Base-by-base conservation (phyloP, 805 yeast genomes). In the Wickerhamiella australiensis region DNA sequence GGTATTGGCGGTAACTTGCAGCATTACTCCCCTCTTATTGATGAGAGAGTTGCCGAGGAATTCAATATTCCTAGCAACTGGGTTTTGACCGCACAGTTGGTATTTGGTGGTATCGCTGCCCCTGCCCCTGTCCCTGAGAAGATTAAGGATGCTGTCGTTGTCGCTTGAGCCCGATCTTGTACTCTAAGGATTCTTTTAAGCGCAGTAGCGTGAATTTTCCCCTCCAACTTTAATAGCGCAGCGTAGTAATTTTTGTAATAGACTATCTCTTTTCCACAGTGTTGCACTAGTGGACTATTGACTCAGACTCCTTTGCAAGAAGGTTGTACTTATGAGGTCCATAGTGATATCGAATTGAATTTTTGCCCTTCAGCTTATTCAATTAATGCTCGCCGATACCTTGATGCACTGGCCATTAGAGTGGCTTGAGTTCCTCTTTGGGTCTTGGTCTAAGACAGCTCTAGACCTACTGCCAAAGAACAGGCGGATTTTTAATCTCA, bases 1-100 rank as follows among this genome's bases (percentile, higher is more conserved):
- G 74, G 73, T 45, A 59, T 74, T 41, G 78, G 78, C 54, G 75
- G 68, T 53, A 74, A 72, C 56, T 65, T 75, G 55, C 79, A 75
- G 63, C 79, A 75, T 62, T 75, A 69, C 68, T 72, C 71, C 60
- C 72, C 68, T 44, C 63, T 64, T 44, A 69, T 75, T 46, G 65
- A 65, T 55, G 68, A 59, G 36, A 45, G 42, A 25, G 56, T 62
- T 17, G 70, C 69, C 46, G 54, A 69, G 54, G 64, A 67, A 53
- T 72, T 66, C 56, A 59, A 57, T 41, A 63, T 70, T 25, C 76
- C 76, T 50, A 60, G 57, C 44, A 57, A 62, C 45, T 73, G 76
- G 75, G 61, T 59, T 31, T 70, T 74, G 46, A 69, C 67, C 52
- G 70, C 76, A 37, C 78, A 75, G 63, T 65, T 75, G 56, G 74